phyloP scores from a whole-genome alignment of 306 rosid species.

The Quercus variabilis region DNA sequence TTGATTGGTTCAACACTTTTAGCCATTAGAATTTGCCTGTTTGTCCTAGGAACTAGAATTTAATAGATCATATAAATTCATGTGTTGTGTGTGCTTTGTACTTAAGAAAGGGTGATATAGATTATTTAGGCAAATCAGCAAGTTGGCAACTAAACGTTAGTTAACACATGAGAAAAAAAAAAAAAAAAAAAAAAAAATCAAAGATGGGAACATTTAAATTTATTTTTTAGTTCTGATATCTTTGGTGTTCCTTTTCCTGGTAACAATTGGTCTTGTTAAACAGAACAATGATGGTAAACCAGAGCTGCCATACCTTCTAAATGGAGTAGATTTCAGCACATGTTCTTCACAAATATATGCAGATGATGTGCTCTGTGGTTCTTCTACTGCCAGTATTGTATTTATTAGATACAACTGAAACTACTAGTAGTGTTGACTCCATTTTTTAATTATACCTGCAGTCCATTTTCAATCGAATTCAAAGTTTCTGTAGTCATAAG shows the following conservation, averaged over 20 bases:
- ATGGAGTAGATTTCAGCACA: background rate
- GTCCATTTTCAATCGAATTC: conserved; percentile 90
- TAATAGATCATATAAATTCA: no score
- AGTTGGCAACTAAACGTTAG: no score
- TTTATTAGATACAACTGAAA: background rate
- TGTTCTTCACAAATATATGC: no score
- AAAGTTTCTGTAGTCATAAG: conserved; percentile 65
- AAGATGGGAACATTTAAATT: no score
- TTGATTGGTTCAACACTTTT: no score
- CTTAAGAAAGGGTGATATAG: no score
- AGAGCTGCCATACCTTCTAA: background rate
- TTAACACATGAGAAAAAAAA: no score
- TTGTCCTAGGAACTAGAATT: no score
- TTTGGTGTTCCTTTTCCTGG: background rate
- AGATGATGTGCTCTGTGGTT: background rate
- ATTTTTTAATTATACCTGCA: conserved; percentile 34
- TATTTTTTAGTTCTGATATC: background rate
- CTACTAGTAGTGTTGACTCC: background rate
- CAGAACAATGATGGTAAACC: background rate
- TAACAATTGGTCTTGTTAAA: background rate
- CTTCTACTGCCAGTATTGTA: background rate
- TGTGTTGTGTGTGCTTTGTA: no score
- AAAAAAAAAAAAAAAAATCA: no score
- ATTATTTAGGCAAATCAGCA: no score
- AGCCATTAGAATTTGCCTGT: no score